Base-by-base conservation (phyloP, 2,329 filamentous ascomycete species). In the Decorospora gaudefroyi region DNA sequence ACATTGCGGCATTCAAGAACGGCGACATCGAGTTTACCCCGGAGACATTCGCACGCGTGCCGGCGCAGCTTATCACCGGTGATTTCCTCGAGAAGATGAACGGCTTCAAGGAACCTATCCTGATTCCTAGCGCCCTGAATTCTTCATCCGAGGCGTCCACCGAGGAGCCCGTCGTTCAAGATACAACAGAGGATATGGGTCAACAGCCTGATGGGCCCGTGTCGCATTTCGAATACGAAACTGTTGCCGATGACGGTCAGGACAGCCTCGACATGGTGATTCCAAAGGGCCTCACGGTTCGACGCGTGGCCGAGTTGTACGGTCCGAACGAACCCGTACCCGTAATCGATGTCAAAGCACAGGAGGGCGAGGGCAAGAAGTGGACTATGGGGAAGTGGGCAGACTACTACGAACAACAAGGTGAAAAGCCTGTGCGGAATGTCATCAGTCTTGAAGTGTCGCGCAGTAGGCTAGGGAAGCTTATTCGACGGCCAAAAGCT, bases 371-470 rank as follows among this genome's bases (percentile, higher is more conserved):
- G 55, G 82, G 80, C 45, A 82, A 80, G 53, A 78, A 78, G 51
- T 86, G 82, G 82, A 84, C 79, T 21, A 79, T 87, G 71, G 74
- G 76, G 43, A 79, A 82, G 62, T 86, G 83, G 81, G 82, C 82
- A 6, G 82, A 86, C 51, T 81, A 81, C 60, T 87, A 87, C 62
- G 84, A 86, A 55, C 80, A 84, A 56, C 77, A 77, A 51, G 74
- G 74, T 17, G 78, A 80, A 23, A 85, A 86, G 64, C 72, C 78
- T 2, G 82, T 87, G 25, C 79, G 82, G 4, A 87, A 87, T 59
- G 84, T 86, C 46, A 87, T 87, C 60, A 86, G 83, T 53, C 71
- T 86, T 21, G 84, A 87, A 60, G 80, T 86, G 2, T 86, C 84
- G 6, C 77, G 82, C 51, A 85, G 80, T 47, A 80, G 74, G 52